Percentiles rank a stretch among this genome's conserved stretches.
phyloP scores from a whole-genome alignment of 805 yeast genomes.

The Ogataea pilisensis region DNA sequence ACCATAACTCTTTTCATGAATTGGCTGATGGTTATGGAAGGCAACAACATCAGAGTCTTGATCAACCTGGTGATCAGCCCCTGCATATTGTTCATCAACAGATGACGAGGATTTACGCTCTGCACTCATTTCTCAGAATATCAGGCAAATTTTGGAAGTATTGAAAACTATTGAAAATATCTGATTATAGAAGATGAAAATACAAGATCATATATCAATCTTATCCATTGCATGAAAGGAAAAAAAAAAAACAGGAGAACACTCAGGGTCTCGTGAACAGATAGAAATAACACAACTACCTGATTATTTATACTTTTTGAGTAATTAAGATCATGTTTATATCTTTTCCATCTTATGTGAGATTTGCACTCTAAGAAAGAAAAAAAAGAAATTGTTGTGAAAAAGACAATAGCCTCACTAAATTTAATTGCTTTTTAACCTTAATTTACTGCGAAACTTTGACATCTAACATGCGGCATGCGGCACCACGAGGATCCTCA shows the following conservation, averaged over 20 bases:
- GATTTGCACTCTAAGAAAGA: too few relatives aligned
- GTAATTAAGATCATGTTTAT: too few relatives aligned
- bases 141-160: not conserved
- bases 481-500: too few relatives aligned
- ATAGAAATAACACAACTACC: too few relatives aligned
- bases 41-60: not conserved
- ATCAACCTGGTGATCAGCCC: not conserved
- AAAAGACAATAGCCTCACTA: too few relatives aligned
- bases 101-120: not conserved
- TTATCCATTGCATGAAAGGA: not conserved
- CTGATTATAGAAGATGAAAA: not conserved
- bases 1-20: slow-evolving; percentile 39
- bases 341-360: too few relatives aligned
- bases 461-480: too few relatives aligned
- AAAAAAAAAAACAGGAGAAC: not conserved
- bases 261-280: too few relatives aligned
- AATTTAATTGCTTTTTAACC: too few relatives aligned
- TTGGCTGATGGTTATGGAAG: not conserved
- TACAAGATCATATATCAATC: not conserved
- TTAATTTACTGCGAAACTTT: too few relatives aligned
- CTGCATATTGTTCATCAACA: not conserved
- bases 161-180: not conserved
- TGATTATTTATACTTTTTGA: too few relatives aligned
- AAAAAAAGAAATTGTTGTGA: too few relatives aligned
- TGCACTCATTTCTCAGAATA: slow-evolving; percentile 1